Evolutionary conservation across 768 basidiomycete species (phyloP).

Genomic region (Leccinum rimulosum): DNA sequence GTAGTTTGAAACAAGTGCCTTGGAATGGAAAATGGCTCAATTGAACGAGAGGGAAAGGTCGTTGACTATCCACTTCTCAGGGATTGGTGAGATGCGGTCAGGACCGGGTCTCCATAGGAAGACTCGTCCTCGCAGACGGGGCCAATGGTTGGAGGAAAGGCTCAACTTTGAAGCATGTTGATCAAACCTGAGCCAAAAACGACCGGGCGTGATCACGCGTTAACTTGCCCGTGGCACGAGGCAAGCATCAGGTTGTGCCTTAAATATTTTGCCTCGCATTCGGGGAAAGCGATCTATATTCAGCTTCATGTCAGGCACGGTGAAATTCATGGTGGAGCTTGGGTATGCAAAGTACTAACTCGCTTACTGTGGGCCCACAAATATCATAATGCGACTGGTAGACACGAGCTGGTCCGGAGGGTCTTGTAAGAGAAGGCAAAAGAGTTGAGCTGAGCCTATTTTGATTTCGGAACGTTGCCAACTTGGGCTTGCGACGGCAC

Average conservation of each 20-base stretch:
- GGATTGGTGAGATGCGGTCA: background rate
- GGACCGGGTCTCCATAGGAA: background rate
- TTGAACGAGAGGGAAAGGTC: background rate
- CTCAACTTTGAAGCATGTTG: background rate
- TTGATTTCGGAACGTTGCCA: background rate
- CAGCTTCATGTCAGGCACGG: slow-evolving; percentile 9
- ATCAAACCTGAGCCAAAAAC: slow-evolving; percentile 3
- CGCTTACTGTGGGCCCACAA: background rate
- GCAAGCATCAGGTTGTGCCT: slow-evolving; percentile 3
- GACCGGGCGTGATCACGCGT: background rate
- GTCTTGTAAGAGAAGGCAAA: background rate
- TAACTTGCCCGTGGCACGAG: slow-evolving; percentile 1
- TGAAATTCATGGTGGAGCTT: slow-evolving; percentile 10
- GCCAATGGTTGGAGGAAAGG: background rate
- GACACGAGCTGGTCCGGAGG: background rate
- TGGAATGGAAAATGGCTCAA: background rate
- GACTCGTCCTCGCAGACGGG: background rate
- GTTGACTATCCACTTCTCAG: background rate
- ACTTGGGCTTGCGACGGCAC: background rate
- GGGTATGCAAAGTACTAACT: slow-evolving; percentile 3
- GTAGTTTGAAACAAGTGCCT: background rate
- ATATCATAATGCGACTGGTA: background rate
- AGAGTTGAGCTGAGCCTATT: background rate
- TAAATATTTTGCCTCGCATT: background rate
- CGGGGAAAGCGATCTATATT: slow-evolving; percentile 3